These are phyloP conservation scores for Trichoderma lentiforme DNA, from an alignment of 2,329 filamentous ascomycete species.

Conservation along the genomic window DNA sequence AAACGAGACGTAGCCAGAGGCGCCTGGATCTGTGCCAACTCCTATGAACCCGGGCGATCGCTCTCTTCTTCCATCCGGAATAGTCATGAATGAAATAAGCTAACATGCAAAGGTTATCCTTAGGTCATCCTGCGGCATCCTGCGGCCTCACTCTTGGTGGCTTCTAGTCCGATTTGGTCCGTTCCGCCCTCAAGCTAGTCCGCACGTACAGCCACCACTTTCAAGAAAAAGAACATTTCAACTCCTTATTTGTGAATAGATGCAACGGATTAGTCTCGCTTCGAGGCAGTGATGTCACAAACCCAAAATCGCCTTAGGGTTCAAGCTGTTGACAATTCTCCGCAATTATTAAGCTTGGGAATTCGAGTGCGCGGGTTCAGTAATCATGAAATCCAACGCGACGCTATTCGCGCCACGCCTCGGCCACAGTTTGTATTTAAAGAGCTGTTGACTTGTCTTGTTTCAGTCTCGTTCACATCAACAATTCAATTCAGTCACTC, in stretches of 20 bases:
- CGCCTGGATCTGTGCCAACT: neutral
- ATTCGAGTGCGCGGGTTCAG: neutral
- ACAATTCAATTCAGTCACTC: neutral
- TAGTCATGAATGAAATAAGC: neutral
- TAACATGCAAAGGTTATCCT: neutral
- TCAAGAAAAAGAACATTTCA: neutral
- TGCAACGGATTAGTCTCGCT: neutral
- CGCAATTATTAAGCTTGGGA: neutral
- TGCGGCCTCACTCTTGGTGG: neutral
- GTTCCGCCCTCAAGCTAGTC: neutral
- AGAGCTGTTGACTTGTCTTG: neutral
- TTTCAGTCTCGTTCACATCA: neutral
- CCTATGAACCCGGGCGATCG: neutral
- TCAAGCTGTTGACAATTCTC: neutral
- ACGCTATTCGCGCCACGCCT: neutral
- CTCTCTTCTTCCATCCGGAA: neutral
- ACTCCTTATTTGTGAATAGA: neutral
- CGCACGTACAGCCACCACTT: neutral
- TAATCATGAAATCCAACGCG: neutral
- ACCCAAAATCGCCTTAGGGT: too few species aligned
- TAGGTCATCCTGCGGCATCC: neutral
- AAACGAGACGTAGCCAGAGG: neutral
- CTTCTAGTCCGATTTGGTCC: neutral
- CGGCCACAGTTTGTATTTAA: neutral
- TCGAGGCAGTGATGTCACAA: neutral